These are phyloP conservation scores for Raphanus raphanistrum DNA, from an alignment of 345 rosid genomes.

Conservation along the genomic window DNA sequence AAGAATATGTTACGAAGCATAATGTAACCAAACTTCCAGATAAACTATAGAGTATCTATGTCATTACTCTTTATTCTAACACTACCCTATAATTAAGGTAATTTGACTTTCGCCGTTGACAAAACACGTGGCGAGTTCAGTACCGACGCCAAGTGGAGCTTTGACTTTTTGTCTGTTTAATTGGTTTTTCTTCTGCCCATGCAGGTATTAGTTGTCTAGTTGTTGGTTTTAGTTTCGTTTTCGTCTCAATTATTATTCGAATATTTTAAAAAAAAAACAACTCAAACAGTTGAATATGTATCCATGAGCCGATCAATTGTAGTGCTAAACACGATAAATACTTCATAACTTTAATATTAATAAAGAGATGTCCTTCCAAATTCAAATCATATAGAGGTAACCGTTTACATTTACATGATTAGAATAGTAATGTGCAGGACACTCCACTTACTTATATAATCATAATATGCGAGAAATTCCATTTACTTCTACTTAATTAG, in stretches of 20 bases:
- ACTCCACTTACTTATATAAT: neutral
- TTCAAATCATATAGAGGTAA: neutral
- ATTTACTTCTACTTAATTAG: neutral
- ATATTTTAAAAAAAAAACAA: neutral
- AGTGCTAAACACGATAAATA: neutral
- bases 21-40: neutral
- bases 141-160: constrained; percentile 41
- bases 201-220: constrained; percentile 24
- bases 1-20: neutral
- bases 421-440: neutral
- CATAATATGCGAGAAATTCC: neutral
- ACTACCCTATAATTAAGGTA: constrained; percentile 44
- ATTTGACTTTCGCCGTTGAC: constrained; percentile 46
- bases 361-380: neutral
- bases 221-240: constrained; percentile 11
- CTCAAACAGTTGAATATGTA: neutral
- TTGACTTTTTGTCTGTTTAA: constrained; percentile 23
- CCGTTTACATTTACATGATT: neutral
- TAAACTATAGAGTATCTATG: neutral
- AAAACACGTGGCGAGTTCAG: constrained; percentile 30
- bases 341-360: neutral
- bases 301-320: neutral
- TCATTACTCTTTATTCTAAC: constrained; percentile 25
- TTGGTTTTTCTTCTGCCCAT: constrained; percentile 2
- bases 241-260: constrained; percentile 17